Evolutionary conservation across 108 stramenopile species (phyloP).

Genomic region (Nitzschia palea): DNA sequence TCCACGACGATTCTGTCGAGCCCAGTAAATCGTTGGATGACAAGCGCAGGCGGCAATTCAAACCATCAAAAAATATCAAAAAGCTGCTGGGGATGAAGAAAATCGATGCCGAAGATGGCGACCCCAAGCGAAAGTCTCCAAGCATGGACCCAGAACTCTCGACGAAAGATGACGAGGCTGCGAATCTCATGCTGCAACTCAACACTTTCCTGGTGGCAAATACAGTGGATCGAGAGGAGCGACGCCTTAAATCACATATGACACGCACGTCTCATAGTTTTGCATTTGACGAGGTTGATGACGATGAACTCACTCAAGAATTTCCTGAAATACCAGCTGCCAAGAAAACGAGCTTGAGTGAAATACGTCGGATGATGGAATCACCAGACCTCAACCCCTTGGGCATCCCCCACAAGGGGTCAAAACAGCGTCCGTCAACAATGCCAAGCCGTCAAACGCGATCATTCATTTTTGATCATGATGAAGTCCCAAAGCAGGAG

Average conservation of each 20-base stretch:
- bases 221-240: not conserved
- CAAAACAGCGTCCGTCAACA: no score
- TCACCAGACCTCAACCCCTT: not conserved
- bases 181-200: constrained; percentile 6
- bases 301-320: not conserved
- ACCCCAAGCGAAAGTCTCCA: not conserved
- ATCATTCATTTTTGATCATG: no score
- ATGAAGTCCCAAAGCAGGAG: no score
- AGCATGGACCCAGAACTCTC: no score
- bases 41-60: not conserved
- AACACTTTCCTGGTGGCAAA: not conserved
- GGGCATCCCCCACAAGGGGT: no score
- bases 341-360: constrained; percentile 15
- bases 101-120: constrained; percentile 4
- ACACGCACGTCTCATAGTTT: not conserved
- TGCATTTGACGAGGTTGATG: not conserved
- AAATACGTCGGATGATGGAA: constrained; percentile 6
- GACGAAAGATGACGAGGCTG: constrained; percentile 3
- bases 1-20: not conserved
- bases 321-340: constrained; percentile 17
- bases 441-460: no score
- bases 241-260: not conserved
- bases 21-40: not conserved
- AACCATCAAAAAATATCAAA: constrained; percentile 9
- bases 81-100: constrained; percentile 3